A percentile compares a stretch with the other conserved stretches of the same genome.
These are phyloP conservation scores for Xylaria sp. DNA, from an alignment of 2,329 filamentous ascomycete genomes.

Conservation along the genomic window DNA sequence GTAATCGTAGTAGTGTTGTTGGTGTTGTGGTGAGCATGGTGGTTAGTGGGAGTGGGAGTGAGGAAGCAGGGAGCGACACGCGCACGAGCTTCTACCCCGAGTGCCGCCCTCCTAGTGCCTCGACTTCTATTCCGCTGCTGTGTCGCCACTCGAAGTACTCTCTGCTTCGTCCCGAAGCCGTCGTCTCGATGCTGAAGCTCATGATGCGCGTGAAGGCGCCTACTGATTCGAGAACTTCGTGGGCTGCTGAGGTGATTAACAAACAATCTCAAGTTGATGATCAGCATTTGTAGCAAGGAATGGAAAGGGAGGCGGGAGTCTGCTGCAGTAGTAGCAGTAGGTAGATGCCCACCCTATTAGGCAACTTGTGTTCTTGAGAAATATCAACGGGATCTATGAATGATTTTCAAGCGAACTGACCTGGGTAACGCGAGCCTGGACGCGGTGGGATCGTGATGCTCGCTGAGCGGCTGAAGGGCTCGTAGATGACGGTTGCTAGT, in stretches of 20 bases:
- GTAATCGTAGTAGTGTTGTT: background rate
- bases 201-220: conserved; percentile 34
- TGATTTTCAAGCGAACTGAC: too few relatives aligned
- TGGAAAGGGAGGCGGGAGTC: too few relatives aligned
- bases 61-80: conserved; percentile 31
- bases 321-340: too few relatives aligned
- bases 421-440: conserved; percentile 12
- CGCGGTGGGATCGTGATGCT: conserved; percentile 48
- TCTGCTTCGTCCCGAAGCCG: conserved; percentile 33
- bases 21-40: background rate
- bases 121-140: conserved; percentile 52
- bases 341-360: too few relatives aligned
- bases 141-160: conserved; percentile 59
- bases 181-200: conserved; percentile 52
- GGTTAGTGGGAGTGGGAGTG: background rate
- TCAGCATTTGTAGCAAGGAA: too few relatives aligned
- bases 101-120: conserved; percentile 46
- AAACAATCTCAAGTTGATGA: too few relatives aligned
- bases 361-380: too few relatives aligned
- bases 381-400: too few relatives aligned
- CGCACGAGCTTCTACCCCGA: conserved; percentile 58
- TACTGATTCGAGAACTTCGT: conserved; percentile 30
- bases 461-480: conserved; percentile 24
- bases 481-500: conserved; percentile 27
- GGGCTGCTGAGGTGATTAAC: background rate